phyloP scores from a whole-genome alignment of 176 grass and related monocot species.

The Avena eriantha region DNA sequence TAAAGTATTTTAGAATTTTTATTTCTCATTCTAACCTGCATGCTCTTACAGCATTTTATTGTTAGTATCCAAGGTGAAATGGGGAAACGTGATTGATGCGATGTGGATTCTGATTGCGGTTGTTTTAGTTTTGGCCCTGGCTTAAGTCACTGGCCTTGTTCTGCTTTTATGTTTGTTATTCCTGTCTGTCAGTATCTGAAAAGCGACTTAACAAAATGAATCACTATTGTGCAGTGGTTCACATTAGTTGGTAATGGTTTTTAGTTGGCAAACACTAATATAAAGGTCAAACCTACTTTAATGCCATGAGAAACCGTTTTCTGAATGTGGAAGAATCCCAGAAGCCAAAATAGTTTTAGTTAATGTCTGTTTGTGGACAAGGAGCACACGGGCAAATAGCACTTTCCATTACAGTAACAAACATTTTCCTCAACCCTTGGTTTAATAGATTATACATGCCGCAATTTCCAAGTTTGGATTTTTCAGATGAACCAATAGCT shows the following conservation, averaged over 20 bases:
- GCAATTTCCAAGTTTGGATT: background rate
- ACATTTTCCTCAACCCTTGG: background rate
- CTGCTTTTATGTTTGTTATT: slow-evolving; percentile 7
- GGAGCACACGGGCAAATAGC: background rate
- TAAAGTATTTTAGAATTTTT: background rate
- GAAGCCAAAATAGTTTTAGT: background rate
- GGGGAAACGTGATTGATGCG: background rate
- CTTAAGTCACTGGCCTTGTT: background rate
- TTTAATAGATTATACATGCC: background rate
- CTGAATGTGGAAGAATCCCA: background rate
- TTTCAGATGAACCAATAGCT: background rate
- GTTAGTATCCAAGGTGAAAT: slow-evolving; percentile 10
- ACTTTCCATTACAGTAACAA: background rate
- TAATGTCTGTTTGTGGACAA: background rate
- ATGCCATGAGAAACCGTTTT: background rate
- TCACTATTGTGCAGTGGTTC: background rate
- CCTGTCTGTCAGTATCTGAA: background rate
- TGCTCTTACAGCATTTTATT: background rate
- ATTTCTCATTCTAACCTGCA: slow-evolving; percentile 1
- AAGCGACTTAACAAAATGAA: background rate
- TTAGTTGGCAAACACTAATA: background rate
- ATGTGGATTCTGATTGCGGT: background rate
- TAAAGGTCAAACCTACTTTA: slow-evolving; percentile 21
- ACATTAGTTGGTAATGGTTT: background rate
- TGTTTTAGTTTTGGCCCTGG: slow-evolving; percentile 2